Percentiles rank a stretch among this genome's conserved stretches.
These are phyloP conservation scores for Coprinopsis cinerea DNA, from an alignment of 768 basidiomycete genomes.

Conservation along the genomic window DNA sequence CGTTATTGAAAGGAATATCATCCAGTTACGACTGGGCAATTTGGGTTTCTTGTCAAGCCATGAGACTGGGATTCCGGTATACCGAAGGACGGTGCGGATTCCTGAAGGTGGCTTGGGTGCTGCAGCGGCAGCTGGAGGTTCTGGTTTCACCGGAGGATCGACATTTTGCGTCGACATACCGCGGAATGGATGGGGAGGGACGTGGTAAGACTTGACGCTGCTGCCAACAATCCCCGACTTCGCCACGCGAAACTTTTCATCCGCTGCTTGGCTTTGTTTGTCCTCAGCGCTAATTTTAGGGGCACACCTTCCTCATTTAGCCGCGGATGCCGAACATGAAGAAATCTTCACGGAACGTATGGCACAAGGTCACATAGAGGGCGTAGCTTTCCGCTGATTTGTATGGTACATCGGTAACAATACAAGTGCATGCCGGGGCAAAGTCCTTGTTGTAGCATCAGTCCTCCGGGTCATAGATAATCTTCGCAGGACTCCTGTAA, in stretches of 20 bases:
- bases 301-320: too few species aligned
- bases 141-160: constrained; percentile 5
- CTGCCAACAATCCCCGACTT: constrained; percentile 16
- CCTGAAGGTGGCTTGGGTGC: constrained; percentile 39
- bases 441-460: background rate
- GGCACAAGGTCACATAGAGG: too few species aligned
- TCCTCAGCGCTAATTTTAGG: background rate
- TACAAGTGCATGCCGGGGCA: too few species aligned
- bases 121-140: constrained; percentile 17
- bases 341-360: too few species aligned
- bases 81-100: constrained; percentile 53
- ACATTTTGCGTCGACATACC: constrained; percentile 20
- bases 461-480: constrained; percentile 8
- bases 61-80: constrained; percentile 64
- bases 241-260: background rate
- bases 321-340: too few species aligned
- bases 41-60: constrained; percentile 83
- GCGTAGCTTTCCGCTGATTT: too few species aligned
- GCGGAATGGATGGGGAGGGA: constrained; percentile 10
- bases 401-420: too few species aligned
- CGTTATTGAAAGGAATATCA: constrained; percentile 82
- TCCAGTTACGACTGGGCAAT: constrained; percentile 89
- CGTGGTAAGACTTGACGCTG: too few species aligned
- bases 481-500: constrained; percentile 5
- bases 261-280: background rate